These are phyloP conservation scores for Cucurbita pepo DNA, from an alignment of 306 rosid genomes.

Conservation along the genomic window DNA sequence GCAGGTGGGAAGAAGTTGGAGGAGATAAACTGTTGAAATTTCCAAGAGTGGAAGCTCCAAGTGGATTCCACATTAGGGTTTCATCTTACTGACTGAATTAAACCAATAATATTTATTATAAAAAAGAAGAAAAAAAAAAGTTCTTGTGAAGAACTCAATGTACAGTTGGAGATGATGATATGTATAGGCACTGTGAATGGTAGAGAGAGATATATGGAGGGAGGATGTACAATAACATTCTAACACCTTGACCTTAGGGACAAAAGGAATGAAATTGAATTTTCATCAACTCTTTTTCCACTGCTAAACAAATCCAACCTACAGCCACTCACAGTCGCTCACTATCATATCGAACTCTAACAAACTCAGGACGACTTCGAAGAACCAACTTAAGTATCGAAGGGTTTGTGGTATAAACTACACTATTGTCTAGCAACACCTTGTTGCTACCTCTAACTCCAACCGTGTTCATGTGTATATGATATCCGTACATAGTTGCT, in stretches of 20 bases:
- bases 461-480: not conserved
- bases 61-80: conserved; percentile 79
- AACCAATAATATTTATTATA: not conserved
- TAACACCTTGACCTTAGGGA: conserved; percentile 15
- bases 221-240: conserved; percentile 25
- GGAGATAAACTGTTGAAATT: conserved; percentile 81
- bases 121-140: not conserved
- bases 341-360: not conserved
- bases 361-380: not conserved
- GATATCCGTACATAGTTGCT: not conserved
- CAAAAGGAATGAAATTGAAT: conserved; percentile 9
- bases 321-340: not conserved
- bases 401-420: too few species aligned
- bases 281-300: not conserved
- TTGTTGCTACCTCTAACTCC: too few species aligned
- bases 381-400: not conserved
- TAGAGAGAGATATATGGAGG: not conserved
- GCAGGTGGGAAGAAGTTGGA: conserved; percentile 98
- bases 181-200: not conserved
- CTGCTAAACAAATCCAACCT: not conserved
- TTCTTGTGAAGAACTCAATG: conserved; percentile 10
- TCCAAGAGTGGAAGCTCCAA: conserved; percentile 94
- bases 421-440: not conserved
- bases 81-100: conserved; percentile 35
- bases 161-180: conserved; percentile 13